Evolutionary conservation across 306 rosid genomes (phyloP), one percentile per base, ranked within the genome.

Genomic region (Acacia crassicarpa): DNA sequence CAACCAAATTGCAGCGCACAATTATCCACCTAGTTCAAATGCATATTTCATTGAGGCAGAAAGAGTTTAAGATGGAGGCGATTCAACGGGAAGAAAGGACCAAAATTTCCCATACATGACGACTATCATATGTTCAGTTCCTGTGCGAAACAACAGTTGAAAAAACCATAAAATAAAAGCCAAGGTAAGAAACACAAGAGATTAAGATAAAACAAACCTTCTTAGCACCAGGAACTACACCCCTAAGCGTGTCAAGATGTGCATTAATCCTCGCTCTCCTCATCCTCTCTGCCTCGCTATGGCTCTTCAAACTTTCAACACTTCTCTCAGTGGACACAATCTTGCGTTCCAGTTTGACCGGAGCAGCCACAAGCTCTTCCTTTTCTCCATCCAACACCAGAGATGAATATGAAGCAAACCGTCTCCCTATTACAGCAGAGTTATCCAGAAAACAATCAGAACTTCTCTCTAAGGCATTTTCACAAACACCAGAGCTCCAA

Each of bases 231-330:
- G 97, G 97, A 19, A 90, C 74, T 0, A 88, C 83, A 84, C 68
- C 70, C 3, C 93, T 86, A 81, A 92, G 94, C 8, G 92, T 82
- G 51, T 90, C 91, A 68, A 92, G 90, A 83, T 91, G 93, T 14
- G 87, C 74, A 83, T 88, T 92, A 75, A 92, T 91, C 81, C 94
- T 86, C 0, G 94, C 93, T 62, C 97, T 90, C 48, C 97, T 91
- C 74, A 85, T 83, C 69, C 88, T 86, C 85, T 92, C 95, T 12
- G 95, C 97, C 49, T 92, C 97, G 12, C 94, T 88, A 43, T 92
- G 97, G 54, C 70, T 92, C 90, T 78, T 92, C 88, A 91, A 80
- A 67, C 92, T 93, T 62, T 84, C 89, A 66, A 75, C 44, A 38
- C 82, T 89, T 84, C 95, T 91, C 87, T 92, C 93, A 22, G 85